Conservation (phyloP, 108 stramenopile species). For the Mediolabrus comicus region DNA sequence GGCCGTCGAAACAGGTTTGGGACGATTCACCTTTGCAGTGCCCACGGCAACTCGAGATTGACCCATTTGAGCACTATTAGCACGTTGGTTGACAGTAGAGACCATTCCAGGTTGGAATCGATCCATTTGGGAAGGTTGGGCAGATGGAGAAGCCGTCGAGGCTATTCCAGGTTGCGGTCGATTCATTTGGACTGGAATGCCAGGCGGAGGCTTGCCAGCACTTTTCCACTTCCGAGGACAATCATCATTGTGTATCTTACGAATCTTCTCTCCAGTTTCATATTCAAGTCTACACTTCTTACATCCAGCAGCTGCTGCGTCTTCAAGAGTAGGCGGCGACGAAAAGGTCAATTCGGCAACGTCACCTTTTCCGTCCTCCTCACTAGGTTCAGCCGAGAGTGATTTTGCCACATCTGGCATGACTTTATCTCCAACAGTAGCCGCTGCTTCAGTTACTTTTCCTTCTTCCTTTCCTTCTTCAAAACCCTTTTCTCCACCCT, state of each 20-base stretch:
- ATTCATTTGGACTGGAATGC: slow-evolving; percentile 8
- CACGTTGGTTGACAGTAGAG: not conserved
- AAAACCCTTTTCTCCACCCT: not conserved
- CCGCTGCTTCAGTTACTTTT: slow-evolving; percentile 26
- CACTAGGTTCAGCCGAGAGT: no score
- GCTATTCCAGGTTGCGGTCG: no score
- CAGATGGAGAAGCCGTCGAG: no score
- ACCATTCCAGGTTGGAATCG: not conserved
- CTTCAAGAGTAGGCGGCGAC: no score
- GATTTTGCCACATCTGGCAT: no score
- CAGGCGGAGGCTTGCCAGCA: not conserved
- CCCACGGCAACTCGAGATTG: not conserved
- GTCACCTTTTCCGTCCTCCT: no score
- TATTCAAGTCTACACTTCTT: slow-evolving; percentile 8
- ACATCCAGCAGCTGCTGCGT: slow-evolving; percentile 11
- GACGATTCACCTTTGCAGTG: no score
- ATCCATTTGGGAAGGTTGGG: no score
- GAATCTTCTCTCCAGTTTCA: slow-evolving; percentile 9
- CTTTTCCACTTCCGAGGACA: slow-evolving; percentile 16
- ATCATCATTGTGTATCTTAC: slow-evolving; percentile 2
- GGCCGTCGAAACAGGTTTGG: not conserved
- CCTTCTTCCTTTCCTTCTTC: not conserved
- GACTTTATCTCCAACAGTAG: slow-evolving; percentile 56
- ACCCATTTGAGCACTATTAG: not conserved
- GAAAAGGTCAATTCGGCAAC: no score